Conservation (phyloP, 2,329 filamentous ascomycete species). For the Xylaria sp. region DNA sequence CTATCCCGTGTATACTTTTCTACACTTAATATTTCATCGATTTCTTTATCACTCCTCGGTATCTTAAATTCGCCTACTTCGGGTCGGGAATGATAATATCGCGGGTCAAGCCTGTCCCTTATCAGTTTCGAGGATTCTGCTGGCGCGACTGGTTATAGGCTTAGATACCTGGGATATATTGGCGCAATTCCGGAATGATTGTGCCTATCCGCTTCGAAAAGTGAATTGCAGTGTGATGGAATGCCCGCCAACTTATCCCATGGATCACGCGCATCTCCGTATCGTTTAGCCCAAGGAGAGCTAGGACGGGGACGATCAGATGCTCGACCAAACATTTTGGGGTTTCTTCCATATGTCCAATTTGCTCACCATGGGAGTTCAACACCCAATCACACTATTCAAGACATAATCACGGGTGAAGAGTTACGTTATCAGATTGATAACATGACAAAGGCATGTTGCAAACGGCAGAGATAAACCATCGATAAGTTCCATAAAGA, state of each 20-base stretch:
- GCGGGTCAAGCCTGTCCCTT: not conserved
- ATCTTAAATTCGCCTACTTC: not conserved
- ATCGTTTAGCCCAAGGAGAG: conserved; percentile 5
- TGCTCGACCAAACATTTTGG: not conserved
- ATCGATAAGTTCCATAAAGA: not conserved
- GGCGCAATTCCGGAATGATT: conserved; percentile 6
- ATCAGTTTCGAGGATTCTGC: not conserved
- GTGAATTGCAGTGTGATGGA: too few relatives aligned
- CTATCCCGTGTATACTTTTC: not conserved
- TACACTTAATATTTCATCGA: not conserved
- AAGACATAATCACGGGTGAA: not conserved
- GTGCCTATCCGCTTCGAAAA: not conserved
- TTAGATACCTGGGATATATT: not conserved
- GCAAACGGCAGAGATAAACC: not conserved
- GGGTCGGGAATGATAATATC: not conserved
- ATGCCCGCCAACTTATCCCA: not conserved
- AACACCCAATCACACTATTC: not conserved
- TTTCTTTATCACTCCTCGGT: not conserved
- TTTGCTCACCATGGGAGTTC: too few relatives aligned
- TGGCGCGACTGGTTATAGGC: not conserved
- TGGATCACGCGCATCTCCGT: not conserved
- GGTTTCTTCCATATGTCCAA: not conserved
- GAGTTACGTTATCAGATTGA: not conserved
- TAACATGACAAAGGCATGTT: not conserved
- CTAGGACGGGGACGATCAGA: not conserved